phyloP scores from a whole-genome alignment of 1,284 basidiomycete genomes.

The Irpex lacteus region DNA sequence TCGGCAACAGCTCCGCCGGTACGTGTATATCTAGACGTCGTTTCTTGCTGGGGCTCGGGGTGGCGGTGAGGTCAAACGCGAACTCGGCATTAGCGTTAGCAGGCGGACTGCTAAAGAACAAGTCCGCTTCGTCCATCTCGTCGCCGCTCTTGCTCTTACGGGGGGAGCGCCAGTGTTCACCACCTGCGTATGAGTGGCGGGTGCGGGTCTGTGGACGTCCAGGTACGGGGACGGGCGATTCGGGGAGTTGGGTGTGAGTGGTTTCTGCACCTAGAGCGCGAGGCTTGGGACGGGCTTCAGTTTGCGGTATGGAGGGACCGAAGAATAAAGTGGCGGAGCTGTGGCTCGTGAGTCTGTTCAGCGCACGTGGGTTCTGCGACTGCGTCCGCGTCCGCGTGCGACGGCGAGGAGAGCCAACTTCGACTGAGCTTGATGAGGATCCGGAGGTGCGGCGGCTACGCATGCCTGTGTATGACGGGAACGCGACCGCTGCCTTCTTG shows the following conservation, averaged over 20 bases:
- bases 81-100: constrained; percentile 16
- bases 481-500: constrained; percentile 21
- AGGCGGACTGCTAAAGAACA: constrained; percentile 48
- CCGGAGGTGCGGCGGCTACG: constrained; percentile 24
- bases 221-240: constrained; percentile 6
- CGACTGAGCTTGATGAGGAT: constrained; percentile 26
- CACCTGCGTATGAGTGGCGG: constrained; percentile 64
- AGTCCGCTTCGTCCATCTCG: constrained; percentile 51
- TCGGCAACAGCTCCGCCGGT: constrained; percentile 47
- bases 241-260: constrained; percentile 12
- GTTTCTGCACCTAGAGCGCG: constrained; percentile 15
- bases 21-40: too few relatives aligned
- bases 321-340: constrained; percentile 70
- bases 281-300: constrained; percentile 22
- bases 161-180: constrained; percentile 14
- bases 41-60: constrained; percentile 55
- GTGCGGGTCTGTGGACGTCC: constrained; percentile 33
- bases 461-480: constrained; percentile 23
- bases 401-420: constrained; percentile 26
- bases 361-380: constrained; percentile 23
- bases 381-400: constrained; percentile 27
- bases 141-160: constrained; percentile 13
- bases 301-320: constrained; percentile 52
- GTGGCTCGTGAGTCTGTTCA: constrained; percentile 38
- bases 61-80: constrained; percentile 48